Base-by-base conservation (phyloP, 2,329 filamentous ascomycete species). In the Raffaelea arxii region DNA sequence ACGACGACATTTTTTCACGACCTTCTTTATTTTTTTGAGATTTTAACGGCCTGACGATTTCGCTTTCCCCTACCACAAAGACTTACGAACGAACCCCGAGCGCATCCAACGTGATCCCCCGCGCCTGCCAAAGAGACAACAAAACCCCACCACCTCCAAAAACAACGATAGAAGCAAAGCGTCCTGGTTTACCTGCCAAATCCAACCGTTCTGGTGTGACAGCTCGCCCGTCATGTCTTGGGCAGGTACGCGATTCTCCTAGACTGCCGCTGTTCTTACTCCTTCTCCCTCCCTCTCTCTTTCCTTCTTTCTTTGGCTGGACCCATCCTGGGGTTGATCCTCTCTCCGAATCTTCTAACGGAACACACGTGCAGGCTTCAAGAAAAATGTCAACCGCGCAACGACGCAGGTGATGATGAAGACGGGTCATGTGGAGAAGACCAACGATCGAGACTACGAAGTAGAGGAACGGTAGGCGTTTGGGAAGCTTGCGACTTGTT, bases 381-480 rank as follows among this genome's bases (percentile, higher is more conserved):
- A 92, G 73, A 95, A 94, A 68, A 94, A 94, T 81, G 90, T 97
- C 73, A 91, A 92, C 74, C 88, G 92, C 72, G 91, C 91, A 59
- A 96, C 91, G 68, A 98, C 94, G 70, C 90, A 96, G 82, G 91
- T 97, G 53, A 96, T 98, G 88, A 97, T 98, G 91, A 98, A 98
- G 78, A 94, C 90, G 48, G 87, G 92, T 50, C 92, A 97, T 72
- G 94, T 98, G 58, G 92, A 98, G 69, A 91, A 92, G 71, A 98
- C 92, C 23, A 96, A 91, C 65, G 92, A 98, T 70, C 87, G 94
- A 56, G 92, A 97, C 65, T 98, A 97, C 66, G 92, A 97, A 68
- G 91, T 97, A 45, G 94, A 98, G 67, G 88, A 94, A 67, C 82
- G 86, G 84, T 89, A 65, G 37, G 49, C 10, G 30, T 16, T 30